Evolutionary conservation across 2,329 filamentous ascomycete genomes (phyloP).

Genomic region (Colletotrichum tamarilloi): DNA sequence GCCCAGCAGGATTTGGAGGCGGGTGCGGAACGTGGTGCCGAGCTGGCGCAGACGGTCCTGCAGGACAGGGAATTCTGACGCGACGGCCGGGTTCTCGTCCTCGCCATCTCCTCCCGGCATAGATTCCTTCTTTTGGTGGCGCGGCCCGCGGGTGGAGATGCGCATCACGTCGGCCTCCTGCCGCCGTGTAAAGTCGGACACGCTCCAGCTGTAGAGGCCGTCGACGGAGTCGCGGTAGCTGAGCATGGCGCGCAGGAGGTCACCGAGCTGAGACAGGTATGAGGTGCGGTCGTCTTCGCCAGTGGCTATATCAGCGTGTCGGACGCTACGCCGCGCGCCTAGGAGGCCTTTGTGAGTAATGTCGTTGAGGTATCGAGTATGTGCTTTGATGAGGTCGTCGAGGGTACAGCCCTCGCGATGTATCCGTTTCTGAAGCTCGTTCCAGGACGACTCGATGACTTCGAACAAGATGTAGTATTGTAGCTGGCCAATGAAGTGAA

Average conservation of each 20-base stretch:
- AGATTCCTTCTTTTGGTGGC: conserved; percentile 33
- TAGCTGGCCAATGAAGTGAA: conserved; percentile 95
- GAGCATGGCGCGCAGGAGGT: conserved; percentile 94
- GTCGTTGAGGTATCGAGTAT: conserved; percentile 88
- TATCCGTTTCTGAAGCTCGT: conserved; percentile 85
- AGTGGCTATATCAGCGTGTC: conserved; percentile 49
- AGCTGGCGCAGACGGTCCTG: conserved; percentile 79
- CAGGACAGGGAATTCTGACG: conserved; percentile 77
- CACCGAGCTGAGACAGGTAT: conserved; percentile 91
- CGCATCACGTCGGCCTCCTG: conserved; percentile 82
- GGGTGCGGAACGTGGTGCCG: conserved; percentile 78
- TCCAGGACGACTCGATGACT: conserved; percentile 97
- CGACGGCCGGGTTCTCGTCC: conserved; percentile 51
- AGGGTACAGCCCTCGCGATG: conserved; percentile 88
- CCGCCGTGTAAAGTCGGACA: conserved; percentile 92
- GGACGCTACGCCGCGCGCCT: conserved; percentile 71
- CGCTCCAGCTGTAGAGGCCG: conserved; percentile 92
- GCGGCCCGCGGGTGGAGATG: conserved; percentile 66
- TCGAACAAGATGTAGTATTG: conserved; percentile 99
- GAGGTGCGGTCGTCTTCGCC: conserved; percentile 76
- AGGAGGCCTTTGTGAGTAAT: conserved; percentile 97
- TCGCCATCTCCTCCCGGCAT: conserved; percentile 37
- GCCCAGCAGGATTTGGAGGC: conserved; percentile 84
- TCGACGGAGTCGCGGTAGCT: conserved; percentile 94
- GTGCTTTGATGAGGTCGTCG: conserved; percentile 93